A percentile compares a stretch with the other conserved stretches of the same genome.
These are phyloP conservation scores for Alternaria arbusti DNA, from an alignment of 2,329 filamentous ascomycete genomes.

Conservation along the genomic window DNA sequence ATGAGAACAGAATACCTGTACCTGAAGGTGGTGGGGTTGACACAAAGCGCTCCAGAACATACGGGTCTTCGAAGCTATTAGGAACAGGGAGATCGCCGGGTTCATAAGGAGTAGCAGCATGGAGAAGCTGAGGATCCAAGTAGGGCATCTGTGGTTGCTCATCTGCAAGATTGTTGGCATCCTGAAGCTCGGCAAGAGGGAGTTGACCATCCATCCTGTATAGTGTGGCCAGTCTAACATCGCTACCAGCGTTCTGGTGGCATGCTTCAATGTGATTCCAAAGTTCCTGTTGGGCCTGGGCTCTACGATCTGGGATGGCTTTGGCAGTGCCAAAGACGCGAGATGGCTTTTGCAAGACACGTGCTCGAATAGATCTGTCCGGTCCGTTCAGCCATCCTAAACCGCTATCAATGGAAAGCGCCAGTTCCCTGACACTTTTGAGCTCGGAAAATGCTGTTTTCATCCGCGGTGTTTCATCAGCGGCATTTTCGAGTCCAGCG, in stretches of 20 bases:
- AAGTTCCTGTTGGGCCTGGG: slow-evolving; percentile 44
- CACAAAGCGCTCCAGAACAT: slow-evolving; percentile 27
- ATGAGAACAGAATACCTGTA: slow-evolving; percentile 46
- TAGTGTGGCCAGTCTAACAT: slow-evolving; percentile 38
- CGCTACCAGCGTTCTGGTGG: slow-evolving; percentile 24
- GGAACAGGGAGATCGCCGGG: slow-evolving; percentile 23
- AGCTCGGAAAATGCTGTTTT: slow-evolving; percentile 65
- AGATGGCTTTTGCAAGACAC: slow-evolving; percentile 52
- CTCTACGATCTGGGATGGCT: slow-evolving; percentile 46
- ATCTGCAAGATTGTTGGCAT: slow-evolving; percentile 14
- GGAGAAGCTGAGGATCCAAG: slow-evolving; percentile 35
- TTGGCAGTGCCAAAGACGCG: slow-evolving; percentile 56
- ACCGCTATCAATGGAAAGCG: slow-evolving; percentile 70
- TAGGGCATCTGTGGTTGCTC: slow-evolving; percentile 39
- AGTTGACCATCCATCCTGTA: slow-evolving; percentile 33
- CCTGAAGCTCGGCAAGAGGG: slow-evolving; percentile 19
- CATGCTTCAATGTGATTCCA: slow-evolving; percentile 43
- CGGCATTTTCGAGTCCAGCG: slow-evolving; percentile 66
- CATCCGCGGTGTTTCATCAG: slow-evolving; percentile 69
- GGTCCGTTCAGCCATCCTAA: slow-evolving; percentile 71
- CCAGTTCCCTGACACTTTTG: slow-evolving; percentile 65
- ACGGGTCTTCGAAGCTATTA: slow-evolving; percentile 29
- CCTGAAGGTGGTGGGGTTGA: slow-evolving; percentile 15
- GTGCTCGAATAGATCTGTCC: slow-evolving; percentile 60
- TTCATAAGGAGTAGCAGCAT: slow-evolving; percentile 34